These are phyloP conservation scores for Pichia ethanolica DNA, from an alignment of 805 yeast genomes.

Conservation along the genomic window DNA sequence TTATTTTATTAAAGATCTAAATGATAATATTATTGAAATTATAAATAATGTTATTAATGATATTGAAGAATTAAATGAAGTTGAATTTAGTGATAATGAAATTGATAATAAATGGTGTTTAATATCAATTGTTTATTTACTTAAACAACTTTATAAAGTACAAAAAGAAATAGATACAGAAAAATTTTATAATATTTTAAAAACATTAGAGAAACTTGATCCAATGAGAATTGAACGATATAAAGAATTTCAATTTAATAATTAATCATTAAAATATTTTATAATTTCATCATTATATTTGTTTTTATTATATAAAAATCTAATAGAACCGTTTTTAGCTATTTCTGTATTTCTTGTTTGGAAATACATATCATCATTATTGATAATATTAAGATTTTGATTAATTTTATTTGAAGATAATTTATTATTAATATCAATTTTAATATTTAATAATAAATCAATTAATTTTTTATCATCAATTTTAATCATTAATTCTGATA, in stretches of 20 bases:
- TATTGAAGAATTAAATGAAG: conserved; percentile 56
- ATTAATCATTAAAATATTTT: background rate
- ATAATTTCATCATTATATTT: conserved; percentile 22
- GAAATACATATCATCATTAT: conserved; percentile 22
- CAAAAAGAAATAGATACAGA: conserved; percentile 7
- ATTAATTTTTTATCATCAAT: conserved; percentile 17
- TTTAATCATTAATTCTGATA: conserved; percentile 14
- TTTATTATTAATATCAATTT: conserved; percentile 20
- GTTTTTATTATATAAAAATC: conserved; percentile 27
- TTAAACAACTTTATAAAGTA: conserved; percentile 24
- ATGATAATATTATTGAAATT: conserved; percentile 27
- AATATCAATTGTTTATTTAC: conserved; percentile 45
- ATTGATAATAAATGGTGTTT: conserved; percentile 70
- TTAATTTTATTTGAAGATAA: background rate
- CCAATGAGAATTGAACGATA: conserved; percentile 62
- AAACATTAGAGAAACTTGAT: conserved; percentile 45
- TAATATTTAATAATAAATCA: conserved; percentile 24
- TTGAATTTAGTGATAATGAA: conserved; percentile 64
- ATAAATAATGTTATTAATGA: conserved; percentile 39
- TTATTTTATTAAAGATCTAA: conserved; percentile 29
- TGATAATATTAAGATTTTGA: background rate
- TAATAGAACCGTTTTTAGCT: conserved; percentile 25
- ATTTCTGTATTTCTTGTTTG: conserved; percentile 25
- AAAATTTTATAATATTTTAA: conserved; percentile 25
- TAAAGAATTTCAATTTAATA: conserved; percentile 23